Evolutionary conservation across 2,329 filamentous ascomycete species (phyloP).

Genomic region (Colletotrichum salicis): DNA sequence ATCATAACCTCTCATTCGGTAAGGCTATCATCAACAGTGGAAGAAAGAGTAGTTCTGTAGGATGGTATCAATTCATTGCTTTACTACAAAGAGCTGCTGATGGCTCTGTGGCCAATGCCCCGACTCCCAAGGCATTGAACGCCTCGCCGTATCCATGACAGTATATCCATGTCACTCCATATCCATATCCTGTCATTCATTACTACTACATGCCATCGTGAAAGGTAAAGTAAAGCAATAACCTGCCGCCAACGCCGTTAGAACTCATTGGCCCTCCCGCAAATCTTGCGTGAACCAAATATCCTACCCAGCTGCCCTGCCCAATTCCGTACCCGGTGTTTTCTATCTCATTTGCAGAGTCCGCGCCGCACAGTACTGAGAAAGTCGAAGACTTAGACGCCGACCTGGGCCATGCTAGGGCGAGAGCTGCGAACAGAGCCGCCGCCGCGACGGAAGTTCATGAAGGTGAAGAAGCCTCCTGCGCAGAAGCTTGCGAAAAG

Average conservation of each 20-base stretch:
- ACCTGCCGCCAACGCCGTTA: slow-evolving; percentile 27
- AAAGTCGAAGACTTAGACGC: slow-evolving; percentile 49
- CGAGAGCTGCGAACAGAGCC: slow-evolving; percentile 55
- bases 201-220: slow-evolving; percentile 28
- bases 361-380: background rate
- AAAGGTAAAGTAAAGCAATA: slow-evolving; percentile 25
- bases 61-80: slow-evolving; percentile 16
- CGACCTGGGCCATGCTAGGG: slow-evolving; percentile 68
- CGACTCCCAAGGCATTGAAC: background rate
- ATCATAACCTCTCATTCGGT: rapidly evolving
- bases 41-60: background rate
- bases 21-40: background rate
- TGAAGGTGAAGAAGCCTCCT: slow-evolving; percentile 65
- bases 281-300: background rate
- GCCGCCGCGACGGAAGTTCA: slow-evolving; percentile 61
- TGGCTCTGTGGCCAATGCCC: background rate
- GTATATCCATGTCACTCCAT: slow-evolving; percentile 28
- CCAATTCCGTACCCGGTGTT: background rate
- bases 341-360: background rate
- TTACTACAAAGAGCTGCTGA: slow-evolving; percentile 1
- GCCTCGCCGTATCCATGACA: slow-evolving; percentile 21
- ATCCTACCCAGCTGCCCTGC: background rate
- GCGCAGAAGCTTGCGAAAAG: slow-evolving; percentile 72
- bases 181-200: slow-evolving; percentile 23
- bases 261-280: background rate